Evolutionary conservation across 371 early-diverging fungal genomes (phyloP).

Genomic region (Basidiobolus meristosporus): DNA sequence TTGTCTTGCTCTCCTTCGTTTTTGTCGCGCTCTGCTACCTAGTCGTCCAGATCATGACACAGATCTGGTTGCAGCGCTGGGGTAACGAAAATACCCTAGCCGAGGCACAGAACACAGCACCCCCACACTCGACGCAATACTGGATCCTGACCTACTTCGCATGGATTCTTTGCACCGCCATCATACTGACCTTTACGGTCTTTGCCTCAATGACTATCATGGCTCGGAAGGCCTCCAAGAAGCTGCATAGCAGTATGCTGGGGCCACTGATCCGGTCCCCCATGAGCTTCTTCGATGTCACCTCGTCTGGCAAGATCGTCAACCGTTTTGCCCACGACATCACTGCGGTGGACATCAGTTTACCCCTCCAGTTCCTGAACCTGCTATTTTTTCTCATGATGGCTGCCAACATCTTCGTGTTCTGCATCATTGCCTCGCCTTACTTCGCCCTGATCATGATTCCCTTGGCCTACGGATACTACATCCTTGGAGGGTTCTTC

Average conservation of each 20-base stretch:
- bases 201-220: no score
- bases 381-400: constrained; percentile 23
- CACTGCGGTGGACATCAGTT: constrained; percentile 55
- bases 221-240: constrained; percentile 26
- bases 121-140: constrained; percentile 1
- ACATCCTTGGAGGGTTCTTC: constrained; percentile 22
- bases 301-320: constrained; percentile 70
- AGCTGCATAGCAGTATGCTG: constrained; percentile 5
- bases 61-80: constrained; percentile 7
- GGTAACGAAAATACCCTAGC: constrained; percentile 4
- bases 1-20: no score
- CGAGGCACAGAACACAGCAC: neutral
- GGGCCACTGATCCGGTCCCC: constrained; percentile 32
- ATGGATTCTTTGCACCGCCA: constrained; percentile 1
- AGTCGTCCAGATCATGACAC: no score
- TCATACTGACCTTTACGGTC: no score
- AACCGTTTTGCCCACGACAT: constrained; percentile 79
- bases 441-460: constrained; percentile 25
- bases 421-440: constrained; percentile 31
- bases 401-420: no score
- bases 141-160: constrained; percentile 7
- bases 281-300: constrained; percentile 80
- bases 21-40: no score
- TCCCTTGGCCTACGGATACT: constrained; percentile 6
- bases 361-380: constrained; percentile 34